Evolutionary conservation across 2,329 filamentous ascomycete species (phyloP).

Genomic region (Aspergillus terreus): DNA sequence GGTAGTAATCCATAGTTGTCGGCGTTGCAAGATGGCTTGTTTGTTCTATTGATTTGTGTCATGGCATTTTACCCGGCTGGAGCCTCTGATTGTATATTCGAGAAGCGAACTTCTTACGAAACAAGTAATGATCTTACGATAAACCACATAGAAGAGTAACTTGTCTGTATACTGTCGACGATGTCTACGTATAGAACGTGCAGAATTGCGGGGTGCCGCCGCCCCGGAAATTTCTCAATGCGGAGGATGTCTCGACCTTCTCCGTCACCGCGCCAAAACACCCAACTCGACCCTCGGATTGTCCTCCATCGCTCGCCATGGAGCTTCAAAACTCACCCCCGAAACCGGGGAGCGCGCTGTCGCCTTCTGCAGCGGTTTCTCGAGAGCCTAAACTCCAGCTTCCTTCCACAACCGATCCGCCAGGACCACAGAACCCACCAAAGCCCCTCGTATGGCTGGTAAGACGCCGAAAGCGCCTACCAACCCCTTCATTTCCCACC

Average conservation of each 20-base stretch:
- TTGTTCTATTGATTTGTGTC: background rate
- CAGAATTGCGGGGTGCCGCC: background rate
- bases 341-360: constrained; percentile 13
- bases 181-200: background rate
- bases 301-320: constrained; percentile 14
- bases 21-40: constrained; percentile 8
- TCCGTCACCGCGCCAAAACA: background rate
- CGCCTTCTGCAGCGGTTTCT: constrained; percentile 21
- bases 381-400: constrained; percentile 55
- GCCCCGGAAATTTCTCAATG: constrained; percentile 20
- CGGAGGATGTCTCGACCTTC: constrained; percentile 18
- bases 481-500: background rate
- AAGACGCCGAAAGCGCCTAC: constrained; percentile 33
- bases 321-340: constrained; percentile 24
- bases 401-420: constrained; percentile 82
- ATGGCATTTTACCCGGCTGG: background rate
- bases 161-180: background rate
- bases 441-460: constrained; percentile 87
- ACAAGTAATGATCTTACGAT: no score
- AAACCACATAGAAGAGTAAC: no score
- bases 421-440: constrained; percentile 63
- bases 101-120: background rate
- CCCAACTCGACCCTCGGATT: background rate
- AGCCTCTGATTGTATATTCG: background rate
- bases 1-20: constrained; percentile 26